Base-by-base conservation (phyloP, 345 rosid genomes). In the Dovyalis caffra region DNA sequence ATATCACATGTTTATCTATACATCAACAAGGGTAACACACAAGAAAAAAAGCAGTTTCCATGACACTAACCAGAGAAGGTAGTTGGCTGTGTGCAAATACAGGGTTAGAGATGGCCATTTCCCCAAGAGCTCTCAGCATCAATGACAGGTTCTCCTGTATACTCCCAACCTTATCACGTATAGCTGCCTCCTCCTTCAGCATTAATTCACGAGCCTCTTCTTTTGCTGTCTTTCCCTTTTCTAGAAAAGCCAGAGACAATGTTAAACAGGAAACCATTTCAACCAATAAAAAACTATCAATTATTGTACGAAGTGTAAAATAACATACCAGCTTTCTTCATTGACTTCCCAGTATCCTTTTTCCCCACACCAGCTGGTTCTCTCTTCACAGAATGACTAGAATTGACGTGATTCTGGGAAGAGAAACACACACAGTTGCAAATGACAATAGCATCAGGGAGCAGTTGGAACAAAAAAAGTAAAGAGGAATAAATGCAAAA, bases 11-110 rank as follows among this genome's bases (percentile, higher is more conserved):
- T 43, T 43, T 43, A 5, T 14, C 15, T 43, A 14, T 3, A 43
- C 49, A 43, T 43, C 49, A 43, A 43, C 16, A 14, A 43, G 15
- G 15, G 49, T 14, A 43, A 43, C 49, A 43, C 32, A 10, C 21
- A 29, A 53, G n/a, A n/a, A 34, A 11, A 75, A 35, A 68, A 51
- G 26, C 32, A 34, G 63, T 62, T 43, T 31, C 34, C 9, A 28
- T 60, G 80, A 53, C n/a, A 85, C 93, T 31, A 78, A 95, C 99
- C 99, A 95, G 85, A 58, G 87, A 87, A 66, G 91, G 92, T 80
- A 95, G 86, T 77, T 91, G 96, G 79, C 99, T 89, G 88, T 95
- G 99, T 28, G 96, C 93, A 84, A 91, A 95, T 68, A 95, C 84
- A 60, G 96, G 96, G 85, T 93, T 95, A 60, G 97, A 90, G 68